These are phyloP conservation scores for Saturnispora saitoi DNA, from an alignment of 805 yeast genomes.

Conservation along the genomic window DNA sequence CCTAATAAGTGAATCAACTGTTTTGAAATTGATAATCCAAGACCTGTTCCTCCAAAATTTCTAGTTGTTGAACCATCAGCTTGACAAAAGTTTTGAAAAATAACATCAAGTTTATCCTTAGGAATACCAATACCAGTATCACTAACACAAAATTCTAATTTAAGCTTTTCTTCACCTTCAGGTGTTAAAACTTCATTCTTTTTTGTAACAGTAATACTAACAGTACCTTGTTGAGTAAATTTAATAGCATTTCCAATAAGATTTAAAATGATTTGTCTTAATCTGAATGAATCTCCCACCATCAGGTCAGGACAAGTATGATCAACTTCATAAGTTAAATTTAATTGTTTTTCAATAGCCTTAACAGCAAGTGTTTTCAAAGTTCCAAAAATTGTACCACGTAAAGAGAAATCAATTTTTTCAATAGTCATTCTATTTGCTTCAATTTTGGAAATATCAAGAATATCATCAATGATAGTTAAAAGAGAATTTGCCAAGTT, in stretches of 20 bases:
- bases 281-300: constrained; percentile 82
- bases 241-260: constrained; percentile 87
- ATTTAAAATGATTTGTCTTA: constrained; percentile 79
- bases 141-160: constrained; percentile 74
- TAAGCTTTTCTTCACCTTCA: constrained; percentile 33
- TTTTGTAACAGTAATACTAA: constrained; percentile 54
- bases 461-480: constrained; percentile 82
- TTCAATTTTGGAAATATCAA: constrained; percentile 88
- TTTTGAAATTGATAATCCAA: constrained; percentile 81
- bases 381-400: constrained; percentile 88
- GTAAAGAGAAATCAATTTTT: constrained; percentile 73
- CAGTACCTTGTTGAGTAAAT: constrained; percentile 77
- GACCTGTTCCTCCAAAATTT: constrained; percentile 89
- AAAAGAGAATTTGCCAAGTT: constrained; percentile 77
- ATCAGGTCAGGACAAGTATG: constrained; percentile 80
- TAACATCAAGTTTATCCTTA: constrained; percentile 73
- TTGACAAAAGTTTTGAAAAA: constrained; percentile 85
- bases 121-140: constrained; percentile 91
- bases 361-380: constrained; percentile 82
- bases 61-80: constrained; percentile 92
- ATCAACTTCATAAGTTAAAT: constrained; percentile 72
- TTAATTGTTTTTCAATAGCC: constrained; percentile 79
- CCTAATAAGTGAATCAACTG: constrained; percentile 87
- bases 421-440: constrained; percentile 92
- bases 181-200: constrained; percentile 26